Base-by-base conservation (phyloP, 805 yeast genomes). In the Tetrapisispora phaffii region DNA sequence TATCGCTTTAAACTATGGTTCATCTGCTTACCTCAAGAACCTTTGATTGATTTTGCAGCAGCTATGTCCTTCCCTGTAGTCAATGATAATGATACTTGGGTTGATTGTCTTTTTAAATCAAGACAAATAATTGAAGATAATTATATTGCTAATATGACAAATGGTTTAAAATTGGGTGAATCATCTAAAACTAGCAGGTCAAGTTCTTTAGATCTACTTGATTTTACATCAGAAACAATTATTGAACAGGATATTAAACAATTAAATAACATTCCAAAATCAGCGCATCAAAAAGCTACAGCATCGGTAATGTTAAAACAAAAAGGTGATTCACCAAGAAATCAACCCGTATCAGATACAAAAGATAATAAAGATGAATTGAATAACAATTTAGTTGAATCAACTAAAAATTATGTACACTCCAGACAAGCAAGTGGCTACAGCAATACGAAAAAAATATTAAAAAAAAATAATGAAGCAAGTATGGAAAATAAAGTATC, bases 81-180 rank as follows among this genome's bases (percentile, higher is more conserved):
- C 13, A 82, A 82, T 22, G 58, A 58, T 9, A 60, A 68, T 4
- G 71, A 75, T 38, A 73, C 77, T 3, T 83, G 90, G 90, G 80
- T 83, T 13, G 83, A 80, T 40, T 75, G 87, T 42, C 69, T 83
- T 47, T 65, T 83, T 50, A 74, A 75, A 50, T 85, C 87, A 2
- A 79, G 82, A 52, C 78, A 80, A 41, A 55, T 80, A 54, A 64
- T 75, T 39, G 45, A 42, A 17, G 41, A 42, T 23, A 23, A 29
- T 19, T 23, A 13, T 19, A 35, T 42, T 12, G 33, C 45, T 9
- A 15, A 35, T 2, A 36, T 36, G 37, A 22, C 31, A 37, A 22
- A 19, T 13, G 23, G 21, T 15, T 12, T 29, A 10, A 33, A 20
- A 34, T 9, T 34, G 6, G 22, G 24, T n/a, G 31, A 22, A 10